A percentile compares a stretch with the other conserved stretches of the same genome.
Evolutionary conservation across 2,329 filamentous ascomycete species (phyloP).

Genomic region (Cytospora leucostoma): DNA sequence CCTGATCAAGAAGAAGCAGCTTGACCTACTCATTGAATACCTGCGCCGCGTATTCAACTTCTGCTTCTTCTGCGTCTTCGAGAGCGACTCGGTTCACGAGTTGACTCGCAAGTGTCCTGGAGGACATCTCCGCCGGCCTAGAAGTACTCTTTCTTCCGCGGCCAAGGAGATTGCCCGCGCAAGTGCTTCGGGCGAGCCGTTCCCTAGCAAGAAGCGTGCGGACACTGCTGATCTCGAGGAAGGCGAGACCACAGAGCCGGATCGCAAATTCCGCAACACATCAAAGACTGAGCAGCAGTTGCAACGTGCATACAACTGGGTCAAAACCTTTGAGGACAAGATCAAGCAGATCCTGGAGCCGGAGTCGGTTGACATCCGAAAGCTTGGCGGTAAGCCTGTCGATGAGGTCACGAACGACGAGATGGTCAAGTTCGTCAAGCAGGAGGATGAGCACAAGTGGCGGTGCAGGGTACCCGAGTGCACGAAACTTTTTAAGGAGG

Average conservation of each 20-base stretch:
- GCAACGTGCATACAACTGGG: constrained; percentile 96
- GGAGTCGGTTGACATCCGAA: constrained; percentile 81
- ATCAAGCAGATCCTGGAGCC: constrained; percentile 90
- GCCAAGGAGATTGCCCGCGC: constrained; percentile 85
- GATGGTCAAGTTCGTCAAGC: constrained; percentile 83
- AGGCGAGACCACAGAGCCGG: constrained; percentile 62
- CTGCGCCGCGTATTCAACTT: constrained; percentile 96
- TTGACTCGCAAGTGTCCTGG: constrained; percentile 93
- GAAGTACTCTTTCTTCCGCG: constrained; percentile 78
- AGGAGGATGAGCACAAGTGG: constrained; percentile 96
- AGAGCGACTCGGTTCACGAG: constrained; percentile 96
- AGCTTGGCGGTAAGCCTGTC: constrained; percentile 83
- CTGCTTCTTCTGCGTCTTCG: constrained; percentile 99
- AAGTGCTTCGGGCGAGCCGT: constrained; percentile 78
- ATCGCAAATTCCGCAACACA: constrained; percentile 71
- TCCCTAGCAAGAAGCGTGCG: constrained; percentile 78
- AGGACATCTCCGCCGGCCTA: constrained; percentile 90
- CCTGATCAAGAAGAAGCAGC: constrained; percentile 90
- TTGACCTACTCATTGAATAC: constrained; percentile 95
- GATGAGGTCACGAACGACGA: constrained; percentile 89
- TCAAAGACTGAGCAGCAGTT: constrained; percentile 88
- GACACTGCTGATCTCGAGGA: constrained; percentile 64
- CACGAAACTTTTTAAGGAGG: constrained; percentile 94
- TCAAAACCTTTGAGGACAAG: constrained; percentile 98
- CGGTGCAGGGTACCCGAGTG: constrained; percentile 96